Conservation (phyloP, 169 alveolate species). For the Amoebophrya sp. region DNA sequence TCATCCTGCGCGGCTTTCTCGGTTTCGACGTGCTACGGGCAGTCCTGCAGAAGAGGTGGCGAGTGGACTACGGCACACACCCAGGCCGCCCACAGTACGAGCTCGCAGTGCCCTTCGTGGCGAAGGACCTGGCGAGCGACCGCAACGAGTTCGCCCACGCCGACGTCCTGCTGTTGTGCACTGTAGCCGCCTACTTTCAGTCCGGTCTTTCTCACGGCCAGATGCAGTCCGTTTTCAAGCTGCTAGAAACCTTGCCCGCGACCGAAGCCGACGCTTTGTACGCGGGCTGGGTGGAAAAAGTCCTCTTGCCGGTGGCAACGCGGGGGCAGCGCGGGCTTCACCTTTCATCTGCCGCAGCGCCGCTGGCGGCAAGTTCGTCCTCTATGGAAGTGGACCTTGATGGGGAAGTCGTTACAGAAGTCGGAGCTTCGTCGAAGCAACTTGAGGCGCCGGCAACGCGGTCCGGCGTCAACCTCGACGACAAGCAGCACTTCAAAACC, state of each 20-base stretch:
- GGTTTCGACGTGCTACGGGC: neutral
- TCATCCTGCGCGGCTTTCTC: neutral
- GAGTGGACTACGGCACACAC: neutral
- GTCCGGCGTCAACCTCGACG: no score
- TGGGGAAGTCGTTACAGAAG: no score
- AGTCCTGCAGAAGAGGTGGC: neutral
- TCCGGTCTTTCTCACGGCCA: neutral
- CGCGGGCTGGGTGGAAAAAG: neutral
- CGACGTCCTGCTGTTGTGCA: neutral
- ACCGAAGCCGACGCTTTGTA: neutral
- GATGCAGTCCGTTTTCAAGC: neutral
- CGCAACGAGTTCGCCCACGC: neutral
- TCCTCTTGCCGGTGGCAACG: neutral
- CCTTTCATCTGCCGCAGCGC: neutral
- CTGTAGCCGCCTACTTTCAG: neutral
- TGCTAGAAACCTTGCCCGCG: neutral
- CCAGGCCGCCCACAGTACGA: neutral
- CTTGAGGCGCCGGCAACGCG: no score
- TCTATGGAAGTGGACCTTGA: no score
- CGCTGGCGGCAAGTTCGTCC: no score
- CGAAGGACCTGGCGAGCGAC: neutral
- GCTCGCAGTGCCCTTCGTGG: neutral
- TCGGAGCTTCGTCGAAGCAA: no score
- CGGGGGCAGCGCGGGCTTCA: neutral
- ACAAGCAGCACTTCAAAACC: no score